These are phyloP conservation scores for Passalora sequoiae DNA, from an alignment of 2,329 filamentous ascomycete genomes.

Conservation along the genomic window DNA sequence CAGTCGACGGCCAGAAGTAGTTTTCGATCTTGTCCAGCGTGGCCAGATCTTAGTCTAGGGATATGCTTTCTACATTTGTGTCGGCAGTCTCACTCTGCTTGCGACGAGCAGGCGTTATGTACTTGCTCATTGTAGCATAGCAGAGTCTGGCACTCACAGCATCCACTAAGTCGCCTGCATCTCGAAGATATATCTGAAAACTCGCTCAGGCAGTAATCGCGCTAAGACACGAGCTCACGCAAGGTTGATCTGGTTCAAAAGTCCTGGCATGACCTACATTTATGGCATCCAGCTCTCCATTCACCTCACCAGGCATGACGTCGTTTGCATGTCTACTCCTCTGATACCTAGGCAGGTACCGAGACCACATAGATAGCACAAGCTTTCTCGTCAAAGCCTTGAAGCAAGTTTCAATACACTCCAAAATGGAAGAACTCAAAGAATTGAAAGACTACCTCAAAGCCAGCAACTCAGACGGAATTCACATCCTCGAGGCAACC, in stretches of 20 bases:
- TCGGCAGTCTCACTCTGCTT: background rate
- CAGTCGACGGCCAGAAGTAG: background rate
- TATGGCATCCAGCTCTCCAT: no score
- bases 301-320: no score
- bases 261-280: no score
- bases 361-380: no score
- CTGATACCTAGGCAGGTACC: no score
- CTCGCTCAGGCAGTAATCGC: background rate
- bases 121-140: background rate
- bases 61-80: background rate
- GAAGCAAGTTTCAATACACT: no score
- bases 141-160: background rate
- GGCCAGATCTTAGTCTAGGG: background rate
- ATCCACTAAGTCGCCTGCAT: background rate
- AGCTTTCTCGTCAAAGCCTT: no score
- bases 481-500: conserved; percentile 30
- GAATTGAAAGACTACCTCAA: conserved; percentile 29
- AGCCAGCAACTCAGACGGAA: conserved; percentile 30
- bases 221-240: no score
- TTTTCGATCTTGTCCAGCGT: background rate
- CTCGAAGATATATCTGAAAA: background rate
- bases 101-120: background rate
- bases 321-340: no score
- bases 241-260: no score
- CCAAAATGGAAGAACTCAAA: conserved; percentile 30